Conservation (phyloP, 495 filamentous ascomycete genomes). For the Coniosporium apollinis region DNA sequence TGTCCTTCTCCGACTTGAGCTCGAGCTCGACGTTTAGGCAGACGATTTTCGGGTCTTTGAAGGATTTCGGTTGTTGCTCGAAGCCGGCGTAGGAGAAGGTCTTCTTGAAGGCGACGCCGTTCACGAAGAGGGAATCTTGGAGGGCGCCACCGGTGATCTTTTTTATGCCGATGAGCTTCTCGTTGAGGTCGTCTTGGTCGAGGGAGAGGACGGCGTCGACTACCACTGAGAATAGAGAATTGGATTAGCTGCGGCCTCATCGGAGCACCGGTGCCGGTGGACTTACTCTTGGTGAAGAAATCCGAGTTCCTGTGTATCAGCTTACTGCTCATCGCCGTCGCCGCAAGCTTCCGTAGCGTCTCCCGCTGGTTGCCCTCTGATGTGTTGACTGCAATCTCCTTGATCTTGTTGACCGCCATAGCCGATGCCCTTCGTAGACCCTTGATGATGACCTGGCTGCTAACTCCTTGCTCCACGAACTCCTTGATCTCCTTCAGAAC, state of each 20-base stretch:
- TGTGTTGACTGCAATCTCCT: slow-evolving; percentile 87
- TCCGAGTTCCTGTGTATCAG: slow-evolving; percentile 92
- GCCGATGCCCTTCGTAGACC: slow-evolving; percentile 62
- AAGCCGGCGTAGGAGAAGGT: slow-evolving; percentile 98
- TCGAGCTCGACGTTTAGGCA: slow-evolving; percentile 96
- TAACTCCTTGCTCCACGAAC: slow-evolving; percentile 89
- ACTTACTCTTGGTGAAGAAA: slow-evolving; percentile 93
- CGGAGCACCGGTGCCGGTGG: neutral
- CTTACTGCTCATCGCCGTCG: slow-evolving; percentile 98
- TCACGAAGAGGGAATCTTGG: slow-evolving; percentile 91
- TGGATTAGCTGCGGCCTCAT: slow-evolving; percentile 18
- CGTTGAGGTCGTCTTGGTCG: slow-evolving; percentile 93
- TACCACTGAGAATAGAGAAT: slow-evolving; percentile 43
- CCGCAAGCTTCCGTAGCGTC: slow-evolving; percentile 76
- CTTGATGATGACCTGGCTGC: slow-evolving; percentile 94
- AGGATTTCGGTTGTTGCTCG: slow-evolving; percentile 95
- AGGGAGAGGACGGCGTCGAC: slow-evolving; percentile 94
- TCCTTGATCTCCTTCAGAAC: slow-evolving; percentile 92
- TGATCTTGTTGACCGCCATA: slow-evolving; percentile 94
- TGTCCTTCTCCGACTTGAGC: slow-evolving; percentile 97
- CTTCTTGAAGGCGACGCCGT: slow-evolving; percentile 99
- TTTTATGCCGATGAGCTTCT: slow-evolving; percentile 95
- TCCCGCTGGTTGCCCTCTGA: slow-evolving; percentile 74
- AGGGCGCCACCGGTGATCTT: slow-evolving; percentile 93
- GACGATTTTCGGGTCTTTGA: slow-evolving; percentile 83